Base-by-base conservation (phyloP, 2,329 filamentous ascomycete species). In the Pyricularia sp. region DNA sequence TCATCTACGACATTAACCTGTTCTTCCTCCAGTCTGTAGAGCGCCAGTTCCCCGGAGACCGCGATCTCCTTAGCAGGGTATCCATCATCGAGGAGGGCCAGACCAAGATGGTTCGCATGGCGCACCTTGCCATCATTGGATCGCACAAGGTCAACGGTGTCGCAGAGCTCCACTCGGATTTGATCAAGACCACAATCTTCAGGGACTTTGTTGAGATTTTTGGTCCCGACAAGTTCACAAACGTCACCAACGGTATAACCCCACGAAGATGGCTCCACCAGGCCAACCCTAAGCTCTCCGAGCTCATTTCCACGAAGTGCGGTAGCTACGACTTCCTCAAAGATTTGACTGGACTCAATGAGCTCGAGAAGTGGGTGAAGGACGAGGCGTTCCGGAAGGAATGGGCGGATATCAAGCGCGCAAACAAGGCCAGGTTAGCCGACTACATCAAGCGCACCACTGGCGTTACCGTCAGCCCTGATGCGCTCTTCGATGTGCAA, bases 91-190 rank as follows among this genome's bases (percentile, higher is more conserved):
- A 99, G 76, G 94, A 99, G 76, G 92, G 90, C 5, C 89, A 96
- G 75, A 91, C 93, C 59, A 96, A 97, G 84, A 96, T 97, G 90
- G 88, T 99, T 67, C 89, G 93, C 74, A 99, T 99, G 94, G 94
- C 94, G 2, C 94, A 85, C 76, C 80, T 99, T 63, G 94, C 94
- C 68, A 89, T 97, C 73, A 92, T 99, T 71, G 94, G 94, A 62
- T 97, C 94, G 44, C 94, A 97, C 85, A 99, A 97, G 81, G 93
- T 99, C 80, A 99, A 99, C 70, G 94, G 94, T 75, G 94, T 99
- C 44, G 94, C 94, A 40, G 94, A 99, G 78, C 80, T 99, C 69
- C 94, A 99, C 78, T 99, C 94, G 0, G 94, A 99, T 74, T 82
- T 99, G 66, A 96, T 99, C 81, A 94, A 94, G 81, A 96, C 93